Base-by-base conservation (phyloP, 2,329 filamentous ascomycete species). In the Pseudogymnoascus sp. region DNA sequence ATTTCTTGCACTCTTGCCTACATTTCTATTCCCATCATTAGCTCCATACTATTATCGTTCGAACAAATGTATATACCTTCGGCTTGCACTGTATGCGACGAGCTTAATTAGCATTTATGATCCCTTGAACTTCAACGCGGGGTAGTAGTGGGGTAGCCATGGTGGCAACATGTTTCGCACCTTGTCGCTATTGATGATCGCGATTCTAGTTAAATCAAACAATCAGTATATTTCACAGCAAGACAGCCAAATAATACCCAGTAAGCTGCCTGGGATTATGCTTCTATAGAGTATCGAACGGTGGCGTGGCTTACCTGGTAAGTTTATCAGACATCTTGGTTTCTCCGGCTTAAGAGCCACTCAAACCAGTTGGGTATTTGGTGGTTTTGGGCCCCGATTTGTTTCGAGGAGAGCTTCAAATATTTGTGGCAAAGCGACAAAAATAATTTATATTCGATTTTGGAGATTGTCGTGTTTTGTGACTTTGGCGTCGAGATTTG, bases 101-200 rank as follows among this genome's bases (percentile, higher is more conserved):
- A 70, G 64, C 71, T 71, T 71, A 74, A 77, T 79, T 73, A 80
- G 74, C 73, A 71, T 70, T 69, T 40, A 35, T 44, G 36, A 47
- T 53, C 36, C 40, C 61, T 62, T 33, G 35, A 38, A 62, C 42
- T 59, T 62, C 42, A 63, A 38, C 60, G 47, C 50, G 62, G 72
- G 67, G 68, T 70, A 69, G 71, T 68, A 72, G 75, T 74, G 77
- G 76, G 76, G 77, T 75, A 77, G 69, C 67, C 73, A 38, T 68
- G 72, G 69, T 67, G 71, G 73, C 70, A 72, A 73, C 57, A 68
- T 74, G 74, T 73, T 70, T 66, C 80, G 73, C 76, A 95, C 91
- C 88, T 99, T 97, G 88, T 99, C 95, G 77, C 85, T 89, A 79
- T 93, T 97, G 82, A 99, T 91, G 81, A 99, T 99, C 74, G 95